Base-by-base conservation (phyloP, 495 filamentous ascomycete genomes). In the Symbiotaphrina buchneri region DNA sequence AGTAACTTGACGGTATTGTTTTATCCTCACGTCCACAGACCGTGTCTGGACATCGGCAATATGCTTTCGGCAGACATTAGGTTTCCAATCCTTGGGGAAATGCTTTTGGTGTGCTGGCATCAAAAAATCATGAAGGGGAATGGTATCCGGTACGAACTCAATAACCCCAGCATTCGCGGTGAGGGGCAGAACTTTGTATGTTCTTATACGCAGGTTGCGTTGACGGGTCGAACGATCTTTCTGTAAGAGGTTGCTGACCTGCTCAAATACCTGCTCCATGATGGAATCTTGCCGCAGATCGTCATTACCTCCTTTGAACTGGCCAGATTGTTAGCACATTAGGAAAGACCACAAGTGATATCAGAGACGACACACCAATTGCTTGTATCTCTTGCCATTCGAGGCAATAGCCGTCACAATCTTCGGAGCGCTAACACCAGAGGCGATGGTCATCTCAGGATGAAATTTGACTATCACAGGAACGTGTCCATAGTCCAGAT, bases 251-350 rank as follows among this genome's bases (percentile, higher is more conserved):
- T 74, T 73, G 43, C 76, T 91, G 18, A 94, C 87, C 62, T 92
- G 79, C 29, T 79, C 80, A 52, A 95, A 99, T 19, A 99, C 87
- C 53, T 99, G 87, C 48, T 95, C 90, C 90, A 99, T 99, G 54
- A 99, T 99, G 11, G 87, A 81, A 44, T 99, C 87, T 54, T 99
- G 87, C n/a, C 87, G 75, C 8, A 99, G 63, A 43, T 97, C 87
- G 47, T 95, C 84, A 39, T 79, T 83, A 18, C 84, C 81, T 42
- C 78, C 76, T 54, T 99, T 99, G 45, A 87, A 73, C 71, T 75
- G 43, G n/a, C n/a, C n/a, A n/a, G n/a, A n/a, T n/a, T n/a, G n/a
- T 34, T 23, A 6, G 13, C 6, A 13, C 30, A 29, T 22, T 15
- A 29, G 33, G 10, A 23, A 13, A 31, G 28, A 7, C n/a, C 16